Evolutionary conservation across 2,329 filamentous ascomycete genomes (phyloP), one percentile per base, ranked within the genome.

Genomic region (Penicillium sp.): DNA sequence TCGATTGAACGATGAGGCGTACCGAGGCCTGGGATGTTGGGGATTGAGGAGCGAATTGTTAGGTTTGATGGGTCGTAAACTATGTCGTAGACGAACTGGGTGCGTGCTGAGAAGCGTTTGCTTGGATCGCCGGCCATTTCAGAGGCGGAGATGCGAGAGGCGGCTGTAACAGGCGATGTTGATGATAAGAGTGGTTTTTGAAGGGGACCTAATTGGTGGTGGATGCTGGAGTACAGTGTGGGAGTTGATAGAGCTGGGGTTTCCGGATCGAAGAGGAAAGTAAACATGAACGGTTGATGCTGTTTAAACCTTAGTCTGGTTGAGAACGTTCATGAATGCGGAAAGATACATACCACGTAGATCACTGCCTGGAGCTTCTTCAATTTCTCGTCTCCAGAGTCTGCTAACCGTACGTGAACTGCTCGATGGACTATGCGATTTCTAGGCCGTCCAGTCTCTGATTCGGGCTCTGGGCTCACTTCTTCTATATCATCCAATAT

Each of bases 1-100:
- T 57, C 57, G 19, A 51, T 57, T 19, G 60, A 64, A 37, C 65
- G 59, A 43, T 55, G 11, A 72, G 70, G 11, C 75, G 72, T 5
- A 74, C 76, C 80, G 0, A 85, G 83, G 25, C 84, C 79, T 0
- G 86, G 85, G 55, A 89, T 88, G 64, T 88, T 87, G 6, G 87
- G 86, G 19, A 89, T 81, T n/a, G 82, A 85, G 22, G 85, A 84
- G 59, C 86, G 84, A 4, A 88, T 75, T 0, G 85, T 87, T 1
- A 86, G 72, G 35, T 83, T 83, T 6, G 78, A 75, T 1, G 86
- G 85, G 68, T 89, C 86, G 68, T 83, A 88, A 49, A 88, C 80
- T 8, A 89, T 78, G 65, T 88, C 85, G 72, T 84, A 86, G 43
- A 89, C 83, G 11, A 82, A 80, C 22, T 72, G 68, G 48, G 74